These are phyloP conservation scores for Phaeosphaeriaceae sp. DNA, from an alignment of 2,329 filamentous ascomycete species.

Conservation along the genomic window DNA sequence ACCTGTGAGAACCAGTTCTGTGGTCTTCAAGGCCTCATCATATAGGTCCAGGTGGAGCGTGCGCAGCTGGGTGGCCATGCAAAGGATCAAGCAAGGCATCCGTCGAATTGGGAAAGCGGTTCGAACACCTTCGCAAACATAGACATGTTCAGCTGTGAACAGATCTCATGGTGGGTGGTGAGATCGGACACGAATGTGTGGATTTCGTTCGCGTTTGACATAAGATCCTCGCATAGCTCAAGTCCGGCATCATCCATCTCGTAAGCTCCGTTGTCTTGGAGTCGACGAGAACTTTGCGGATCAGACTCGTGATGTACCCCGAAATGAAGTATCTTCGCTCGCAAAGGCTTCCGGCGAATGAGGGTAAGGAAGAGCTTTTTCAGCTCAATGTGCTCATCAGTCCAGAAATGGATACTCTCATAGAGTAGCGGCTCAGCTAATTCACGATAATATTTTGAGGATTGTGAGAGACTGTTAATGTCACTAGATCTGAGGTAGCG, in stretches of 20 bases:
- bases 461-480: too few relatives aligned
- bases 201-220: background rate
- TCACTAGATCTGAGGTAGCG: too few relatives aligned
- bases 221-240: background rate
- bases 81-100: too few relatives aligned
- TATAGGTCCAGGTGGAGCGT: too few relatives aligned
- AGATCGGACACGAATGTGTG: background rate
- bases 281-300: background rate
- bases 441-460: background rate
- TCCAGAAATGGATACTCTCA: background rate
- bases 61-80: too few relatives aligned
- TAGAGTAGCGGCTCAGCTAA: background rate
- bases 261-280: background rate
- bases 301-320: background rate
- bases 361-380: background rate
- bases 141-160: too few relatives aligned
- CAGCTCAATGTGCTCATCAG: background rate
- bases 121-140: too few relatives aligned
- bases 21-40: too few relatives aligned
- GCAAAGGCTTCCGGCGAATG: background rate
- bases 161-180: too few relatives aligned
- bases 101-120: too few relatives aligned
- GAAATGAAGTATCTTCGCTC: background rate
- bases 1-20: too few relatives aligned
- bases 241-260: background rate